phyloP scores from a whole-genome alignment of 768 basidiomycete species.

The Lactarius hatsudake region DNA sequence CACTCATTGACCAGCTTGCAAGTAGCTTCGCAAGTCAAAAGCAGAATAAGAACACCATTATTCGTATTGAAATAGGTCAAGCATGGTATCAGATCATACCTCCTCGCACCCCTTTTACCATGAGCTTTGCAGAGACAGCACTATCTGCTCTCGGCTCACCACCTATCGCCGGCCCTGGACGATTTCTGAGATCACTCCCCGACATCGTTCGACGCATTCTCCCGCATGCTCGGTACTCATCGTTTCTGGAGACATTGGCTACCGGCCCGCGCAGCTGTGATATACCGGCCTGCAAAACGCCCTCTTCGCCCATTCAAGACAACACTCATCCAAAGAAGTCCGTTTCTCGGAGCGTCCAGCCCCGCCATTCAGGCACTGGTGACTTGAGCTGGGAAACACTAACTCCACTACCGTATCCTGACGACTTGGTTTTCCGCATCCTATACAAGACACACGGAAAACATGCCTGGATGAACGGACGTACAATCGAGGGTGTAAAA shows the following conservation, averaged over 20 bases:
- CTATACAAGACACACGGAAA: slow-evolving; percentile 26
- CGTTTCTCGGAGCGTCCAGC: not conserved
- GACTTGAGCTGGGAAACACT: not conserved
- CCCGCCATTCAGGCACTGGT: not conserved
- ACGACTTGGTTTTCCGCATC: slow-evolving; percentile 17
- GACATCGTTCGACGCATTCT: slow-evolving; percentile 21
- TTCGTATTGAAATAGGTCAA: slow-evolving; percentile 8
- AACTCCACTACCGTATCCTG: not conserved
- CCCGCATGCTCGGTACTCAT: slow-evolving; percentile 18
- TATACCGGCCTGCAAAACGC: slow-evolving; percentile 4
- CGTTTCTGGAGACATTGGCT: slow-evolving; percentile 18
- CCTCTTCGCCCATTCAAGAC: not conserved
- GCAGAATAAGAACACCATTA: slow-evolving; percentile 5
- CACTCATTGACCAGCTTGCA: not conserved
- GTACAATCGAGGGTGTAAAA: slow-evolving; percentile 16
- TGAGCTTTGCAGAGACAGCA: slow-evolving; percentile 11
- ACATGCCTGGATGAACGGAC: slow-evolving; percentile 22
- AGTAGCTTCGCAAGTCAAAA: not conserved
- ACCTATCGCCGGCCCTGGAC: not conserved
- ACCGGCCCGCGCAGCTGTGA: not conserved
- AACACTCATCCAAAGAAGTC: not conserved
- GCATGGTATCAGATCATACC: not conserved
- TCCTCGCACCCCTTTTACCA: not conserved
- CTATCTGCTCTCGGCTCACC: slow-evolving; percentile 13
- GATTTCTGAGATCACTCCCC: slow-evolving; percentile 13